These are phyloP conservation scores for Mycena maculata DNA, from an alignment of 768 basidiomycete genomes.

Conservation along the genomic window DNA sequence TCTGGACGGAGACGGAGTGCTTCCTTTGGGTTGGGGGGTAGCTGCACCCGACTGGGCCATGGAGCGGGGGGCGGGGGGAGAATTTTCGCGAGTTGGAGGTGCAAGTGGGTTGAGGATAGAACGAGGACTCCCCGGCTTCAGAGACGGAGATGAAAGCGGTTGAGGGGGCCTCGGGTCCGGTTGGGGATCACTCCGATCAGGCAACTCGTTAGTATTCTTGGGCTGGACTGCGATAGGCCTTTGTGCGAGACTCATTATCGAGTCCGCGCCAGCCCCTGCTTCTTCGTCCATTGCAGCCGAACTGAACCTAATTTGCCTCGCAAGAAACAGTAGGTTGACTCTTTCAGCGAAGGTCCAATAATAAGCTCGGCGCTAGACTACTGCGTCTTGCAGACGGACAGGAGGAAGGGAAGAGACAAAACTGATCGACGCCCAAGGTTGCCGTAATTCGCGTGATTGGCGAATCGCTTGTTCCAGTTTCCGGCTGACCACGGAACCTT, in stretches of 20 bases:
- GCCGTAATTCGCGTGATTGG: conserved; percentile 1
- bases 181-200: conserved; percentile 25
- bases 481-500: too few relatives aligned
- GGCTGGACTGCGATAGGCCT: conserved; percentile 29
- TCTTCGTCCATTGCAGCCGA: conserved; percentile 24
- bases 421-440: conserved; percentile 19
- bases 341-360: background rate
- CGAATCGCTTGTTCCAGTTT: too few relatives aligned
- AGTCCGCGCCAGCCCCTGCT: conserved; percentile 24
- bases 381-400: background rate
- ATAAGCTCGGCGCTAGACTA: conserved; percentile 9
- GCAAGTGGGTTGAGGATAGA: conserved; percentile 27
- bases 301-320: background rate
- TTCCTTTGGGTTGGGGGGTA: conserved; percentile 30
- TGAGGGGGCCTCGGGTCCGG: conserved; percentile 18
- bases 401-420: conserved; percentile 14
- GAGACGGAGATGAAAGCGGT: conserved; percentile 22
- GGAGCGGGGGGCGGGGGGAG: conserved; percentile 14
- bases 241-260: conserved; percentile 28
- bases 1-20: conserved; percentile 29
- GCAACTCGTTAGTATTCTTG: conserved; percentile 25
- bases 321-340: background rate
- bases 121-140: conserved; percentile 22
- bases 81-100: conserved; percentile 21
- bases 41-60: conserved; percentile 14